phyloP scores from a whole-genome alignment of 495 filamentous ascomycete species.

The Penicilliopsis zonata region DNA sequence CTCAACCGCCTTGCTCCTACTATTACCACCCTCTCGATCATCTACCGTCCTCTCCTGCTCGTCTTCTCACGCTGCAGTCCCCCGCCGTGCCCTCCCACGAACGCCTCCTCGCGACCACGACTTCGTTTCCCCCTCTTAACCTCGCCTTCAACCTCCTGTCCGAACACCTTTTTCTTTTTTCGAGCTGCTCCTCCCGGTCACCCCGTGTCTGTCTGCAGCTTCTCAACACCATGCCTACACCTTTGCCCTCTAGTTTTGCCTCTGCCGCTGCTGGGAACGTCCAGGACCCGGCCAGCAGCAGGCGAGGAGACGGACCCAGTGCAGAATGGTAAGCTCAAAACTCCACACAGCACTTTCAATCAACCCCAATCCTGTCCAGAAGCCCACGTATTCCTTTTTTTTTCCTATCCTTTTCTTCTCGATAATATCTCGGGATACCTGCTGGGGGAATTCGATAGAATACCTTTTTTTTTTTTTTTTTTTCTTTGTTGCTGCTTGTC shows the following conservation, averaged over 20 bases:
- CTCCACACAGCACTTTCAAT: slow-evolving; percentile 3
- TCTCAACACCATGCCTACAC: slow-evolving; percentile 51
- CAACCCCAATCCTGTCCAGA: slow-evolving; percentile 2
- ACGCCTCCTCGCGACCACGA: background rate
- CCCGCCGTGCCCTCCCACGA: too few species aligned
- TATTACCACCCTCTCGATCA: background rate
- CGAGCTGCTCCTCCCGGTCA: background rate
- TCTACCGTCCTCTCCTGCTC: background rate
- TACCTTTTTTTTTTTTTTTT: too few species aligned
- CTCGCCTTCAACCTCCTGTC: background rate
- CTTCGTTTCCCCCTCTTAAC: background rate
- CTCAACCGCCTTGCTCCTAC: background rate
- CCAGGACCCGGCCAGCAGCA: slow-evolving; percentile 37
- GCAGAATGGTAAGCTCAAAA: slow-evolving; percentile 42
- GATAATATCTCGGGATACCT: too few species aligned
- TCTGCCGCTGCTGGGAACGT: slow-evolving; percentile 69
- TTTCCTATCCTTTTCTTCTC: background rate
- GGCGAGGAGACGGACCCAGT: slow-evolving; percentile 41
- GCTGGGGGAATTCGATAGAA: too few species aligned
- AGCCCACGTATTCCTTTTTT: slow-evolving; percentile 1
- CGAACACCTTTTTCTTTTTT: background rate
- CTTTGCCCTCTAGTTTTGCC: slow-evolving; percentile 73
- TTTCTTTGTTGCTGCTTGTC: too few species aligned
- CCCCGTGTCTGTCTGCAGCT: background rate
- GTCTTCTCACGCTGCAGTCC: too few species aligned